These are phyloP conservation scores for Leccinum sublutescens DNA, from an alignment of 768 basidiomycete species.

Conservation along the genomic window DNA sequence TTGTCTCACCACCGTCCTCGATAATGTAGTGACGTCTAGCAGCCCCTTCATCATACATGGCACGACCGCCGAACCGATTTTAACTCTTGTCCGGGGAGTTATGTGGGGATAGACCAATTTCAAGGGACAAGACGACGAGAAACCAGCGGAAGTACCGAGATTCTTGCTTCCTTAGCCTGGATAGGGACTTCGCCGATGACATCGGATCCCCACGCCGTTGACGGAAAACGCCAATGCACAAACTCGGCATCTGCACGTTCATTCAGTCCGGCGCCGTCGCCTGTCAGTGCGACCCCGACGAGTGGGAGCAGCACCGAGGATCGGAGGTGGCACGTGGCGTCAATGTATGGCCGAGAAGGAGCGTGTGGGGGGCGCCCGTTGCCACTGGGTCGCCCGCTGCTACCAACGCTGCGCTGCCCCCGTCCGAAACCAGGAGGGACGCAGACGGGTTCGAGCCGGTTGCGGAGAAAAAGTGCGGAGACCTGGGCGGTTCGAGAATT, in stretches of 20 bases:
- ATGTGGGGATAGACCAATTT: background rate
- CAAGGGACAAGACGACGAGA: conserved; percentile 6
- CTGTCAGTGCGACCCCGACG: no score
- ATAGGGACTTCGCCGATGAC: conserved; percentile 18
- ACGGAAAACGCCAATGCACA: background rate
- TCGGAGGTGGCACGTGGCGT: no score
- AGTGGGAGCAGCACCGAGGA: no score
- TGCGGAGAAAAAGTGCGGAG: no score
- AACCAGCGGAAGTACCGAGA: conserved; percentile 22
- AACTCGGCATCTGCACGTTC: background rate
- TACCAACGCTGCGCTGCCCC: no score
- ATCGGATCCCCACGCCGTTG: background rate
- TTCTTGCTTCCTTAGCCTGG: conserved; percentile 36
- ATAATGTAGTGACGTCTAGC: conserved; percentile 13
- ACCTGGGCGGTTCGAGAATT: no score
- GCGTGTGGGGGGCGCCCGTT: no score
- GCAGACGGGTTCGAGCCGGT: no score
- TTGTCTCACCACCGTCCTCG: background rate
- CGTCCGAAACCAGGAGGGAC: no score
- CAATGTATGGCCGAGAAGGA: no score
- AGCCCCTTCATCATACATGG: conserved; percentile 33
- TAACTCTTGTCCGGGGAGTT: background rate
- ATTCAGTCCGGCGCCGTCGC: no score
- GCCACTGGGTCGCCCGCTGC: no score
- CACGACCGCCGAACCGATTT: conserved; percentile 26